Percentiles rank a stretch among this genome's conserved stretches.
Evolutionary conservation across 2,329 filamentous ascomycete genomes (phyloP).

Genomic region (Corynespora cassiicola): DNA sequence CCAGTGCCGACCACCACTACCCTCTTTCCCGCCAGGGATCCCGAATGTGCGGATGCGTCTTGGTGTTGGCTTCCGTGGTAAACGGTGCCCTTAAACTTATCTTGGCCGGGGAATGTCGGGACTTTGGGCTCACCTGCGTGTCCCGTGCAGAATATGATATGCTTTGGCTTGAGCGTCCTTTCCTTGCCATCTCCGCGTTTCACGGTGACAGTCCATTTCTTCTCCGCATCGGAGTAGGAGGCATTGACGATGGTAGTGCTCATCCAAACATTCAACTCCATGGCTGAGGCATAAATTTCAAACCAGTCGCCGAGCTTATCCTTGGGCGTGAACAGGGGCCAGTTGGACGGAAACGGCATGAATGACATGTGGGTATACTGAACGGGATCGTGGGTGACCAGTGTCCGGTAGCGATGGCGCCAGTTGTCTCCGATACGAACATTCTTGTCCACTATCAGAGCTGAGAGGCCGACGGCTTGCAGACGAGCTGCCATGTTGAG

Average conservation of each 20-base stretch:
- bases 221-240: constrained; percentile 57
- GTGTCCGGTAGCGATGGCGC: constrained; percentile 56
- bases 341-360: constrained; percentile 67
- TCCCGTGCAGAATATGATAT: constrained; percentile 72
- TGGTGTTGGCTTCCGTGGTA: constrained; percentile 55
- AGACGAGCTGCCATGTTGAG: constrained; percentile 46
- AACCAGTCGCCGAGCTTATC: constrained; percentile 75
- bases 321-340: constrained; percentile 75
- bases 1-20: constrained; percentile 72
- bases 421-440: constrained; percentile 58
- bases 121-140: constrained; percentile 70
- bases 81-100: constrained; percentile 65
- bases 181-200: constrained; percentile 52
- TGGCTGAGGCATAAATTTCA: constrained; percentile 66
- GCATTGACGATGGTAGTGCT: constrained; percentile 57
- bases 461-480: constrained; percentile 47
- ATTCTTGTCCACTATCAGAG: constrained; percentile 54
- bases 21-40: constrained; percentile 62
- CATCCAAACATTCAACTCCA: constrained; percentile 75
- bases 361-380: constrained; percentile 63
- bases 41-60: constrained; percentile 58
- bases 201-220: constrained; percentile 64
- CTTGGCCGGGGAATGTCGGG: constrained; percentile 54
- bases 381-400: constrained; percentile 73
- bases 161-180: constrained; percentile 62